phyloP scores from a whole-genome alignment of 768 basidiomycete species.

The Agaricus sinodeliciosus region DNA sequence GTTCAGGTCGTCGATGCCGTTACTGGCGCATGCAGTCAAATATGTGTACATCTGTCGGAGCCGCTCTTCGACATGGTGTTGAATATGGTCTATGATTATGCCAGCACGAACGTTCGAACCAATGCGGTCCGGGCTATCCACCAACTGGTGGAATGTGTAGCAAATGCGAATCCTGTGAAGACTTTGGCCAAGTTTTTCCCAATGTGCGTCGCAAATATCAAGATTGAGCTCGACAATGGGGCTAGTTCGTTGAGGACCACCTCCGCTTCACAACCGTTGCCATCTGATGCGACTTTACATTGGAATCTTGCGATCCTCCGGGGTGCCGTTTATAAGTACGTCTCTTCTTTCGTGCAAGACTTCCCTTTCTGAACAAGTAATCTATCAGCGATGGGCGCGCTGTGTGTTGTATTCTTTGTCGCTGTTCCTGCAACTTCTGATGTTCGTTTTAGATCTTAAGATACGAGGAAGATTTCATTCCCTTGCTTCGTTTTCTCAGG shows the following conservation, averaged over 20 bases:
- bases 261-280: conserved; percentile 57
- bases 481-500: conserved; percentile 56
- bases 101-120: conserved; percentile 70
- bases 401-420: conserved; percentile 29
- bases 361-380: background rate
- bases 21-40: conserved; percentile 67
- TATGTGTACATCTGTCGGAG: conserved; percentile 69
- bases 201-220: conserved; percentile 64
- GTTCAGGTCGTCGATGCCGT: conserved; percentile 76
- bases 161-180: conserved; percentile 72
- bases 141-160: conserved; percentile 79
- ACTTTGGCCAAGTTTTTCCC: conserved; percentile 75
- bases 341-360: background rate
- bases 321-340: conserved; percentile 78
- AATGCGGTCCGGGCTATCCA: conserved; percentile 87
- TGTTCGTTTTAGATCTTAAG: conserved; percentile 44
- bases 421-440: background rate
- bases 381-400: conserved; percentile 48
- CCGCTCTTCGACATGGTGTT: conserved; percentile 74
- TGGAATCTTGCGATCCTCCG: conserved; percentile 79
- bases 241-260: conserved; percentile 73
- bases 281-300: conserved; percentile 81
- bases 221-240: conserved; percentile 75
- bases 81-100: conserved; percentile 80
- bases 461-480: conserved; percentile 55